phyloP scores from a whole-genome alignment of 768 basidiomycete genomes.

The Termitomyces sp. region DNA sequence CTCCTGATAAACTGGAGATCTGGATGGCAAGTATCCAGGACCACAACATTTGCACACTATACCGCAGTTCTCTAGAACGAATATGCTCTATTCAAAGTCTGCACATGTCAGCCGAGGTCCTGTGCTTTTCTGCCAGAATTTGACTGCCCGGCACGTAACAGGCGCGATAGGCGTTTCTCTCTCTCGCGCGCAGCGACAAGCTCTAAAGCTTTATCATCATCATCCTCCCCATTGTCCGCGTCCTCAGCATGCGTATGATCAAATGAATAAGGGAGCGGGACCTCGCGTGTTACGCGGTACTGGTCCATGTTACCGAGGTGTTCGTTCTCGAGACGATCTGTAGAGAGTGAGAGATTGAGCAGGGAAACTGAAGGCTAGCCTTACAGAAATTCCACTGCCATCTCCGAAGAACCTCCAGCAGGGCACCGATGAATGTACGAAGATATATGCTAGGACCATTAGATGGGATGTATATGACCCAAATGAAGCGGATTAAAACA shows the following conservation, averaged over 20 bases:
- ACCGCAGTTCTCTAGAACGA: not conserved
- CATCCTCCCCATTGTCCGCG: slow-evolving; percentile 37
- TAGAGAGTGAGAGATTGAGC: not conserved
- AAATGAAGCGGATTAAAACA: slow-evolving; percentile 71
- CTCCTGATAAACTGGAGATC: too few species aligned
- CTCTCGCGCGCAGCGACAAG: not conserved
- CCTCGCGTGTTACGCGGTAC: slow-evolving; percentile 82
- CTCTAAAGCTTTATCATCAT: slow-evolving; percentile 14
- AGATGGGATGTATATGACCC: slow-evolving; percentile 72
- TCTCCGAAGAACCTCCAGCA: slow-evolving; percentile 75
- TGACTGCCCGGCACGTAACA: not conserved
- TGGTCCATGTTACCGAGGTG: slow-evolving; percentile 92
- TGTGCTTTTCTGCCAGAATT: not conserved
- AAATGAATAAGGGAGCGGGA: slow-evolving; percentile 74
- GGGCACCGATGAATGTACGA: slow-evolving; percentile 60
- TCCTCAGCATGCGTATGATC: slow-evolving; percentile 47
- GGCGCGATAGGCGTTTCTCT: not conserved
- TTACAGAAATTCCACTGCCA: slow-evolving; percentile 91
- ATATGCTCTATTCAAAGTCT: not conserved
- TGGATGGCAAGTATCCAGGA: not conserved
- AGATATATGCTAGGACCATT: slow-evolving; percentile 42
- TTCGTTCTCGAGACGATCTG: slow-evolving; percentile 85
- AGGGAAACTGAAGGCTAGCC: slow-evolving; percentile 20
- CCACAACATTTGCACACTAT: not conserved
- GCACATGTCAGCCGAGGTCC: not conserved